phyloP scores from a whole-genome alignment of 108 stramenopile species.

The Skeletonema tropicum region DNA sequence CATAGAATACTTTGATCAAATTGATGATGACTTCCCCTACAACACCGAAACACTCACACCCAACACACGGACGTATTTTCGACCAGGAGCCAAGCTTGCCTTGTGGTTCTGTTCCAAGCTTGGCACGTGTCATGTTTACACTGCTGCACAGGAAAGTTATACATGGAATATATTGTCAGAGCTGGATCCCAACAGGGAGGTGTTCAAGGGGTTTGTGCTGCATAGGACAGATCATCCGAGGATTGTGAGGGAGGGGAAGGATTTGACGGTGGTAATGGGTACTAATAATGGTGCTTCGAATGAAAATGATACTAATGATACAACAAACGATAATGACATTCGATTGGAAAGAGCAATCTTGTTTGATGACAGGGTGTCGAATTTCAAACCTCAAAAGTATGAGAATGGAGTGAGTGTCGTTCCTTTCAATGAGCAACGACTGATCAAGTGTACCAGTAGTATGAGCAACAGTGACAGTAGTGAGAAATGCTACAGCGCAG shows the following conservation, averaged over 20 bases:
- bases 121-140: constrained; percentile 40
- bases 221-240: constrained; percentile 40
- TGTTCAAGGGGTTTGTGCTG: constrained; percentile 31
- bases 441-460: constrained; percentile 14
- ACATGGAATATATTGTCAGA: constrained; percentile 40
- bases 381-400: constrained; percentile 42
- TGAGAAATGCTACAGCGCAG: too few species aligned
- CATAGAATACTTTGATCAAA: constrained; percentile 42
- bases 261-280: constrained; percentile 36
- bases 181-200: constrained; percentile 24
- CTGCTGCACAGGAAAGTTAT: constrained; percentile 46
- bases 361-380: constrained; percentile 43
- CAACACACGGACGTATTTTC: constrained; percentile 52
- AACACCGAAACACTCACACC: constrained; percentile 19
- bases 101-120: constrained; percentile 24
- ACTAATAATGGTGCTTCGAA: too few species aligned
- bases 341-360: constrained; percentile 33
- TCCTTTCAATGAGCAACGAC: constrained; percentile 16
- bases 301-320: too few species aligned
- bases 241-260: constrained; percentile 44
- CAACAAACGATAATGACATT: too few species aligned
- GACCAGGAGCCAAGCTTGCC: constrained; percentile 40
- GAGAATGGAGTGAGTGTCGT: constrained; percentile 43
- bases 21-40: constrained; percentile 55
- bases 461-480: neutral